phyloP scores from a whole-genome alignment of 2,329 filamentous ascomycete species.

The Mycosphaerella sp. region DNA sequence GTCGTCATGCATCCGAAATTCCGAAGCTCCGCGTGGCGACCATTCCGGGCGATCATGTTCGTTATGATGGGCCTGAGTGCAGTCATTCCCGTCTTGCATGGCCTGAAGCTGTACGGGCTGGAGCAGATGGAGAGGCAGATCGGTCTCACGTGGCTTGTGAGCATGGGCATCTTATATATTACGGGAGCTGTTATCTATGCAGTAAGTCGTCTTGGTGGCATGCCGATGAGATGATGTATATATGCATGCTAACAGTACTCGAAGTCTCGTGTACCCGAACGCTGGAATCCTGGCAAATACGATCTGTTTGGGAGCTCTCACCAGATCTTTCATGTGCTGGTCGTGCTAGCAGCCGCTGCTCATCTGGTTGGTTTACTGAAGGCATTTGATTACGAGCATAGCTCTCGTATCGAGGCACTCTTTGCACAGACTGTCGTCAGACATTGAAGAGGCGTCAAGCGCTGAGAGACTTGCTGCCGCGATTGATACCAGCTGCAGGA shows the following conservation, averaged over 20 bases:
- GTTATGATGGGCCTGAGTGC: slow-evolving; percentile 79
- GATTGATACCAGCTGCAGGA: neutral
- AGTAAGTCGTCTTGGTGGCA: slow-evolving; percentile 43
- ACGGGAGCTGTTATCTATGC: slow-evolving; percentile 81
- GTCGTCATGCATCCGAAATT: slow-evolving; percentile 79
- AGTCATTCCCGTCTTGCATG: slow-evolving; percentile 75
- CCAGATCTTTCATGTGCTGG: slow-evolving; percentile 90
- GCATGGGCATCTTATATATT: slow-evolving; percentile 80
- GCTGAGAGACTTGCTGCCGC: neutral
- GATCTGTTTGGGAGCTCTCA: slow-evolving; percentile 93
- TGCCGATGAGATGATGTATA: neutral
- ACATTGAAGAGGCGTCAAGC: neutral
- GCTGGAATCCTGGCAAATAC: slow-evolving; percentile 67
- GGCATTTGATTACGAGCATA: slow-evolving; percentile 80
- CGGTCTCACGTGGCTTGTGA: slow-evolving; percentile 70
- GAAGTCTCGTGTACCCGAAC: slow-evolving; percentile 74
- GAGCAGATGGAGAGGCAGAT: slow-evolving; percentile 63
- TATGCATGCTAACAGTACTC: too few species aligned
- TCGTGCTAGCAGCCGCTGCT: slow-evolving; percentile 71
- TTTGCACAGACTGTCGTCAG: neutral
- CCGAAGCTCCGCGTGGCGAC: slow-evolving; percentile 73
- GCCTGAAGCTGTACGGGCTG: slow-evolving; percentile 60
- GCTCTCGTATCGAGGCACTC: slow-evolving; percentile 5
- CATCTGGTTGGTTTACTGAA: slow-evolving; percentile 76
- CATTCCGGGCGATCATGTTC: slow-evolving; percentile 85